phyloP scores from a whole-genome alignment of 1,284 basidiomycete genomes.

The Heimioporus punctisporus region DNA sequence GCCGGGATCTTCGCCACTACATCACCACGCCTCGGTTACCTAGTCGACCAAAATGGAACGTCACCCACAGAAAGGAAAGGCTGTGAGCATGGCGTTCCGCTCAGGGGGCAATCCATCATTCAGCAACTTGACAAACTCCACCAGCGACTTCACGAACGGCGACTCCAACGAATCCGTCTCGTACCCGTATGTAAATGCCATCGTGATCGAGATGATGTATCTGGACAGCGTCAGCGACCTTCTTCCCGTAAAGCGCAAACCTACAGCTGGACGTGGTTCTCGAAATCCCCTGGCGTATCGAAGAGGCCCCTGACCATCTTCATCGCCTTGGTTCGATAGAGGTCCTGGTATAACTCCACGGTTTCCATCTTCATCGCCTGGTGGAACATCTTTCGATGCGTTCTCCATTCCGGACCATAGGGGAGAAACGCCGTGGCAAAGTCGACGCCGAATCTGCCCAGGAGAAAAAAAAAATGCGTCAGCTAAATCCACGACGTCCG shows the following conservation, averaged over 20 bases:
- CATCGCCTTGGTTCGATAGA: conserved; percentile 23
- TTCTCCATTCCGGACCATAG: conserved; percentile 31
- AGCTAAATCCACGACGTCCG: too few relatives aligned
- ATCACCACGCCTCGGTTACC: conserved; percentile 4
- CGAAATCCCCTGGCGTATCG: conserved; percentile 23
- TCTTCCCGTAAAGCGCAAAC: neutral
- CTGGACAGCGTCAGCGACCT: conserved; percentile 9
- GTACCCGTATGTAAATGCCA: conserved; percentile 33
- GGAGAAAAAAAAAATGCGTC: neutral
- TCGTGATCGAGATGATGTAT: conserved; percentile 33
- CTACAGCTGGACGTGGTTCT: conserved; percentile 26
- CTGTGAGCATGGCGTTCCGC: conserved; percentile 31
- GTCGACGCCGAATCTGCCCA: conserved; percentile 33
- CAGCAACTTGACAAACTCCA: conserved; percentile 24
- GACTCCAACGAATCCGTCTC: conserved; percentile 26
- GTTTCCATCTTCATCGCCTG: conserved; percentile 24
- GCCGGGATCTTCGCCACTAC: conserved; percentile 26
- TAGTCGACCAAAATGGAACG: neutral
- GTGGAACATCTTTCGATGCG: conserved; percentile 33
- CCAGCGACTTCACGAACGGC: conserved; percentile 27
- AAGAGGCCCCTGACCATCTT: conserved; percentile 22
- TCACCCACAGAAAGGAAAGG: conserved; percentile 29
- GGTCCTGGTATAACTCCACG: conserved; percentile 15
- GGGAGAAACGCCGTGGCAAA: conserved; percentile 33
- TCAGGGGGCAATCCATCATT: conserved; percentile 27